Base-by-base conservation (phyloP, 805 yeast species). In the Yamadazyma philogaea region DNA sequence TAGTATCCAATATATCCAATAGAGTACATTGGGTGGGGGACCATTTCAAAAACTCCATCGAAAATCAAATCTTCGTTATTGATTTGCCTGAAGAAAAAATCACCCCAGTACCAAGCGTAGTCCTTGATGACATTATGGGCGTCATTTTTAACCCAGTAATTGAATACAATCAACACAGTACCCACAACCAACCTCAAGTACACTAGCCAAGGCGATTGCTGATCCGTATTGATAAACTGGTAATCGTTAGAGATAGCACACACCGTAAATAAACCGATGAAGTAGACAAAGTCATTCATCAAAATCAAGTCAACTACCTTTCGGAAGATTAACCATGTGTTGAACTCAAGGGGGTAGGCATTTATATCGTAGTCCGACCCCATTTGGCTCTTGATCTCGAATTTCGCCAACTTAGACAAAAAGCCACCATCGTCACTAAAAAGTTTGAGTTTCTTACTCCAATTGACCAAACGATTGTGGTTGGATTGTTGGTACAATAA, bases 101-200 rank as follows among this genome's bases (percentile, higher is more conserved):
- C 96, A 20, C 96, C 96, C 96, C 96, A 87, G 62, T 87, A 87
- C 96, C 96, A 87, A 8, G 96, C 96, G 58, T 81, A 87, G 57
- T 87, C 96, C 60, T 87, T 86, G 45, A 87, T 89, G 15, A 87
- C 89, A 50, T 89, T 75, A 60, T 87, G 96, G 26, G 95, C 95
- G 60, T 87, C 90, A 18, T 86, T 65, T 59, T 87, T 87, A 36
- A 87, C 95, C 89, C 93, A 84, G 21, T 84, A 68, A 56, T 87
- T 87, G 68, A 87, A 84, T 15, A 84, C 45, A 46, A 86, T 79
- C 52, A 87, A 72, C 4, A 66, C 48, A 1, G 72, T 52, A n/a
- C 95, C 95, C 12, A 81, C 62, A 1, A 66, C 41, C 57, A 85
- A 66, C 54, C 89, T 72, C 26, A 77, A 60, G 44, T 64, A 60